A percentile compares a stretch with the other conserved stretches of the same genome.
Evolutionary conservation across 805 yeast genomes (phyloP).

Genomic region (Candida ovalis): DNA sequence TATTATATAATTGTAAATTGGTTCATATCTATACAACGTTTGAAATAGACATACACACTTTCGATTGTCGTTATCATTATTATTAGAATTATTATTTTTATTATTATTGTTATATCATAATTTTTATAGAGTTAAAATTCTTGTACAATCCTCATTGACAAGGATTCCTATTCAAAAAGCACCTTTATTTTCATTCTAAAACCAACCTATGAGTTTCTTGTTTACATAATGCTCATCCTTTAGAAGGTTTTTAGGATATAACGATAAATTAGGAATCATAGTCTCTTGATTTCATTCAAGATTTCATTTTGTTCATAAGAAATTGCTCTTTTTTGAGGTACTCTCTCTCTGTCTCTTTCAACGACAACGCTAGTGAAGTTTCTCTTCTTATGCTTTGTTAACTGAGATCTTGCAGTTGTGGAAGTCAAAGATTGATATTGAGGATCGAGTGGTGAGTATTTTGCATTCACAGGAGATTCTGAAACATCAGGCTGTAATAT

Average conservation of each 20-base stretch:
- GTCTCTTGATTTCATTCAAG: conserved; percentile 37
- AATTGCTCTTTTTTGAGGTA: conserved; percentile 31
- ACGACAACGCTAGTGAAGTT: conserved; percentile 17
- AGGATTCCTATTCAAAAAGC: neutral
- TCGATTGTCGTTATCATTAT: no score
- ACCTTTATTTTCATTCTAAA: no score
- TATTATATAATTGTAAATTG: no score
- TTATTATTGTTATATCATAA: no score
- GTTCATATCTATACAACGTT: no score
- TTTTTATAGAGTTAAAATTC: neutral
- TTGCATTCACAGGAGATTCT: neutral
- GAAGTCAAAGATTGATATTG: conserved; percentile 9
- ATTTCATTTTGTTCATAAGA: conserved; percentile 54
- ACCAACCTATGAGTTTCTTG: neutral
- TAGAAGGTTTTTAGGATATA: no score
- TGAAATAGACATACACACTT: no score
- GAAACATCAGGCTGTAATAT: neutral
- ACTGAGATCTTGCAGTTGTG: neutral
- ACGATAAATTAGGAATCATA: no score
- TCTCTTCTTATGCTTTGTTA: conserved; percentile 6
- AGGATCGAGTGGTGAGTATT: conserved; percentile 6
- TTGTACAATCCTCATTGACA: neutral
- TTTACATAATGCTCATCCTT: no score
- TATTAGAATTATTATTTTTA: no score
- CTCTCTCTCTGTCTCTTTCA: conserved; percentile 3